Conservation (phyloP, 1,139 yeast genomes). For the Protomyces gravidus region DNA sequence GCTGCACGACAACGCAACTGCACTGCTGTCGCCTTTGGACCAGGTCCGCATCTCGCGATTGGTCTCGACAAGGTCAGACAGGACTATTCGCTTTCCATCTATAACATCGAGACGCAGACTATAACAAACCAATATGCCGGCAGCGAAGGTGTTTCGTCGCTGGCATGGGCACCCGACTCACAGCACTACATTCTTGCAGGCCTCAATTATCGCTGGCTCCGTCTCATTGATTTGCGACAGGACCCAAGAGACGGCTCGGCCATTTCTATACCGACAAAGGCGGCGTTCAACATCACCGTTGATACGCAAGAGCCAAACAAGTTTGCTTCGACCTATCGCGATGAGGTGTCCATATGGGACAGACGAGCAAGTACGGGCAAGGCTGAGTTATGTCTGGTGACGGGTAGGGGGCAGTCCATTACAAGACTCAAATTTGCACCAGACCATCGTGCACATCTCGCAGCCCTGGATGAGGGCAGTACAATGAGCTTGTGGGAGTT, state of each 20-base stretch:
- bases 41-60: slow-evolving; percentile 50
- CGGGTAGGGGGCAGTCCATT: slow-evolving; percentile 82
- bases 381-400: slow-evolving; percentile 81
- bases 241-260: slow-evolving; percentile 47
- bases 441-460: background rate
- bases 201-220: slow-evolving; percentile 60
- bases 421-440: slow-evolving; percentile 61
- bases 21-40: slow-evolving; percentile 16
- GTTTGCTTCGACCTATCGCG: slow-evolving; percentile 65
- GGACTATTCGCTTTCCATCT: slow-evolving; percentile 71
- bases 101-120: slow-evolving; percentile 52
- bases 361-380: slow-evolving; percentile 59
- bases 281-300: slow-evolving; percentile 13
- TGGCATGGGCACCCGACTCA: slow-evolving; percentile 57
- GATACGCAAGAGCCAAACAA: slow-evolving; percentile 3
- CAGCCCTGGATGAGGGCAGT: slow-evolving; percentile 8
- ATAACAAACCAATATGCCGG: slow-evolving; percentile 38
- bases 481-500: slow-evolving; percentile 12
- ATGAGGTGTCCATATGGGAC: slow-evolving; percentile 63
- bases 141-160: slow-evolving; percentile 29
- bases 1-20: slow-evolving; percentile 21
- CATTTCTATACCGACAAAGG: slow-evolving; percentile 38
- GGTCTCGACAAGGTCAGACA: slow-evolving; percentile 78
- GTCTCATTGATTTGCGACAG: slow-evolving; percentile 70
- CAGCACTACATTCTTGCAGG: slow-evolving; percentile 63